phyloP scores from a whole-genome alignment of 768 basidiomycete species.

The Calvatia gigantea region DNA sequence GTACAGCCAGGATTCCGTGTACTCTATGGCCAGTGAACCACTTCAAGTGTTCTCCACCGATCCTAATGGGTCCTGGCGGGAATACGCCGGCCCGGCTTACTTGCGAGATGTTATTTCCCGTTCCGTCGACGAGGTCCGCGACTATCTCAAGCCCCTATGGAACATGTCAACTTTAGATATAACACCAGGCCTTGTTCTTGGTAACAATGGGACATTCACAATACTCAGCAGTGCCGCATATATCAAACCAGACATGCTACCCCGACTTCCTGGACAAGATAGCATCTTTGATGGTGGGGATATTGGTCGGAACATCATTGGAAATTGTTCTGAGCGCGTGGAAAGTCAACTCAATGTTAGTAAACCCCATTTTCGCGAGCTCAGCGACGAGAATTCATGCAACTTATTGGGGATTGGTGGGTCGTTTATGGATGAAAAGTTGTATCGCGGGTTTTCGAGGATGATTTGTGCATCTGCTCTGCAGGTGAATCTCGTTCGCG shows the following conservation, averaged over 20 bases:
- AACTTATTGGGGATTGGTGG: not conserved
- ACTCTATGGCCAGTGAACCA: not conserved
- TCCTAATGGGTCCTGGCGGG: slow-evolving; percentile 17
- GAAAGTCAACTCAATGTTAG: slow-evolving; percentile 12
- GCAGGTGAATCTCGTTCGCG: slow-evolving; percentile 5
- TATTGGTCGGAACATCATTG: not conserved
- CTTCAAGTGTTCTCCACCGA: slow-evolving; percentile 16
- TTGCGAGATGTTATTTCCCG: slow-evolving; percentile 16
- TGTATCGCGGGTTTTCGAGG: slow-evolving; percentile 4
- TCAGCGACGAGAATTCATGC: not conserved
- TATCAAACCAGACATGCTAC: not conserved
- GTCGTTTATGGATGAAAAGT: not conserved
- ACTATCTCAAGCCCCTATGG: slow-evolving; percentile 16
- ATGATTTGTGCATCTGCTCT: slow-evolving; percentile 11
- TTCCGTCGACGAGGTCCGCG: slow-evolving; percentile 19
- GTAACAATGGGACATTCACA: not conserved
- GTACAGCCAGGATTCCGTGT: slow-evolving; percentile 16
- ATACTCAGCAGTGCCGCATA: not conserved
- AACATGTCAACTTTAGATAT: slow-evolving; percentile 15
- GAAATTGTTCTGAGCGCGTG: not conserved
- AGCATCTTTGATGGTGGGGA: not conserved
- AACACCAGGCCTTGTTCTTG: slow-evolving; percentile 2
- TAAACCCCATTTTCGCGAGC: not conserved
- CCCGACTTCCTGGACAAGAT: not conserved
- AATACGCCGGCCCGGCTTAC: slow-evolving; percentile 20